These are phyloP conservation scores for Saccharomyces hybrid DNA, from an alignment of 1,139 yeast species.

Conservation along the genomic window DNA sequence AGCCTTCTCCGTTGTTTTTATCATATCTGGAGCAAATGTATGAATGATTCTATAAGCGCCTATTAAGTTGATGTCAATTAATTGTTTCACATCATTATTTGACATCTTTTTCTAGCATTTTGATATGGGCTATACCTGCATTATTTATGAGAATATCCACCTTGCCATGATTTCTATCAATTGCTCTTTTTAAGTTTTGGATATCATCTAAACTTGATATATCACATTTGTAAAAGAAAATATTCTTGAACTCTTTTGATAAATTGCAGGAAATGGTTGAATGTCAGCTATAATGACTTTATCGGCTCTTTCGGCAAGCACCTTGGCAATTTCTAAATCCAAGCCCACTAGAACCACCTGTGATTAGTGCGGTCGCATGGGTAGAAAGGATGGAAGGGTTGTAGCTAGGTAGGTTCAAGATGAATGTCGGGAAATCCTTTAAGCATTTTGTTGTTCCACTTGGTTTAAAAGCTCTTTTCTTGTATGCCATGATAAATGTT, in stretches of 20 bases:
- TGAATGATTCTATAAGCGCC: conserved; percentile 67
- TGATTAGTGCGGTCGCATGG: conserved; percentile 48
- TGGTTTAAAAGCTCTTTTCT: neutral
- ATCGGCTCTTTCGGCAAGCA: conserved; percentile 35
- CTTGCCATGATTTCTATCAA: conserved; percentile 42
- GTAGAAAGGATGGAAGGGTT: neutral
- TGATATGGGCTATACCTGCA: conserved; percentile 68
- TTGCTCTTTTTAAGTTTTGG: conserved; percentile 32
- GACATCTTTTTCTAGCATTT: conserved; percentile 46
- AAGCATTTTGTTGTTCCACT: neutral
- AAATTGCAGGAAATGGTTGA: conserved; percentile 34
- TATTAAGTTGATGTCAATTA: conserved; percentile 57
- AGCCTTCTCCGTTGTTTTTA: conserved; percentile 56
- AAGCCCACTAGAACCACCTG: conserved; percentile 77
- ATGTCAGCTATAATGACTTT: conserved; percentile 55
- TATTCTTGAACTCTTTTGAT: conserved; percentile 33
- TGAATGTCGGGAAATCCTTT: neutral
- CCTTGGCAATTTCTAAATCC: conserved; percentile 56
- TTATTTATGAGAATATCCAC: conserved; percentile 70
- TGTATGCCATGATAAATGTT: neutral
- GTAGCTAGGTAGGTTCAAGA: neutral
- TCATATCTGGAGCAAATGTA: conserved; percentile 66
- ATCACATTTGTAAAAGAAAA: conserved; percentile 58
- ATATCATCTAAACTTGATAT: conserved; percentile 48
- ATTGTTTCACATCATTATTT: conserved; percentile 51